Evolutionary conservation across 78 protist species (phyloP).

Genomic region (Pigoraptor vietnamica): DNA sequence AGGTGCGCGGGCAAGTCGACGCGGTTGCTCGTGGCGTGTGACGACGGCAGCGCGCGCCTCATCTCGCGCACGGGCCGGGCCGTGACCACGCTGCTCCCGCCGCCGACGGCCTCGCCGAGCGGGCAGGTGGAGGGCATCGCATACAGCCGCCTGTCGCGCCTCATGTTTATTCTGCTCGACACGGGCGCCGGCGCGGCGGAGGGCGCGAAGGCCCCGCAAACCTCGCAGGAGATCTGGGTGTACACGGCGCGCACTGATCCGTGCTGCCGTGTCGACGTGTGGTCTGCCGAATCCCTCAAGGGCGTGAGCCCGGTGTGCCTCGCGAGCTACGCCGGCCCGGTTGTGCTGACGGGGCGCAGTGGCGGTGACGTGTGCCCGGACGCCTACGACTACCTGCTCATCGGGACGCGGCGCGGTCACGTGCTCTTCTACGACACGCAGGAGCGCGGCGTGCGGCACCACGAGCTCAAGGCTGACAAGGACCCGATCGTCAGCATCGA

Average conservation of each 20-base stretch:
- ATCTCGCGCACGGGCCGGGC: neutral
- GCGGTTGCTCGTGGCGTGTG: neutral
- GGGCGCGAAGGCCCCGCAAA: neutral
- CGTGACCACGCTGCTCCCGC: neutral
- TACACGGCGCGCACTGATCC: neutral
- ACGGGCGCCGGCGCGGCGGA: neutral
- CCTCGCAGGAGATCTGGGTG: neutral
- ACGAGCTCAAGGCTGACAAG: neutral
- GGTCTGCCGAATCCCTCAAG: neutral
- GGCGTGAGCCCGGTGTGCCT: neutral
- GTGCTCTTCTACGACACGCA: neutral
- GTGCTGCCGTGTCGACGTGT: neutral
- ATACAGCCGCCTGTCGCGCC: neutral
- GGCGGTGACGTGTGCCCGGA: neutral
- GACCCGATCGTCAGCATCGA: neutral
- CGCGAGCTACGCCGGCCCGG: neutral
- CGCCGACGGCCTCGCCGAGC: neutral
- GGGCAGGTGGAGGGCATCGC: neutral
- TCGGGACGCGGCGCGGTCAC: neutral
- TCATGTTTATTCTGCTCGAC: neutral
- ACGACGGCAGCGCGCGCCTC: neutral
- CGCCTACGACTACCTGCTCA: neutral
- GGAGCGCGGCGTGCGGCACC: neutral
- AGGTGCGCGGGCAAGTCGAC: neutral
- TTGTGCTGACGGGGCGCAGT: neutral